Conservation (phyloP, 345 rosid species). For the Kandelia obovata region DNA sequence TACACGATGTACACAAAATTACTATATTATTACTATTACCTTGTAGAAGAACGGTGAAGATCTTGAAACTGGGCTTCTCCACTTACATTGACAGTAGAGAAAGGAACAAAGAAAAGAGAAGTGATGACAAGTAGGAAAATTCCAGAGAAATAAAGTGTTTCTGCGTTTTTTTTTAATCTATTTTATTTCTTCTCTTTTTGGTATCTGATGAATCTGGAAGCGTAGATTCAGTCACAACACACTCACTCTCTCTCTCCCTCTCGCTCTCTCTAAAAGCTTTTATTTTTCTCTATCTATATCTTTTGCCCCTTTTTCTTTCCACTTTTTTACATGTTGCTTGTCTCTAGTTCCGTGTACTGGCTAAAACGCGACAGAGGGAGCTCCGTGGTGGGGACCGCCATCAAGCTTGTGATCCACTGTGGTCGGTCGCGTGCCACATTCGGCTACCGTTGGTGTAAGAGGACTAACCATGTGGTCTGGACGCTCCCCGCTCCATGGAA, state of each 20-base stretch:
- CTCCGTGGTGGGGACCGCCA: conserved; percentile 1
- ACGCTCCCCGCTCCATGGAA: neutral
- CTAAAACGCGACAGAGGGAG: neutral
- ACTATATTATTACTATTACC: too few species aligned
- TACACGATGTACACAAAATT: too few species aligned
- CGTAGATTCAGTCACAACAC: conserved; percentile 18
- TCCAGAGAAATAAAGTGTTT: conserved; percentile 14
- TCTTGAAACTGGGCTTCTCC: conserved; percentile 4
- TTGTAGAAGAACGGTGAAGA: conserved; percentile 1
- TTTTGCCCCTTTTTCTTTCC: too few species aligned
- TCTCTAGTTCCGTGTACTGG: neutral
- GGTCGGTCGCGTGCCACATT: neutral
- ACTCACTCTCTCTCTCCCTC: conserved; percentile 6
- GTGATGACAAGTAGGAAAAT: neutral
- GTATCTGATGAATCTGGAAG: conserved; percentile 44
- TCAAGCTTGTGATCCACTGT: conserved; percentile 5
- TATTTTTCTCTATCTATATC: too few species aligned
- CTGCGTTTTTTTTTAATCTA: too few species aligned
- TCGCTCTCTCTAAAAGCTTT: too few species aligned
- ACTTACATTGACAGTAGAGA: neutral
- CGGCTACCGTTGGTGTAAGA: neutral
- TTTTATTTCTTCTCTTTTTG: neutral
- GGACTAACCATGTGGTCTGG: neutral
- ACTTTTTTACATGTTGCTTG: neutral
- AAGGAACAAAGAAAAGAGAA: conserved; percentile 14